Percentiles rank a stretch among this genome's conserved stretches.
Conservation (phyloP, 1,139 yeast species). For the Nakaseomyces kungkrabaensis region DNA sequence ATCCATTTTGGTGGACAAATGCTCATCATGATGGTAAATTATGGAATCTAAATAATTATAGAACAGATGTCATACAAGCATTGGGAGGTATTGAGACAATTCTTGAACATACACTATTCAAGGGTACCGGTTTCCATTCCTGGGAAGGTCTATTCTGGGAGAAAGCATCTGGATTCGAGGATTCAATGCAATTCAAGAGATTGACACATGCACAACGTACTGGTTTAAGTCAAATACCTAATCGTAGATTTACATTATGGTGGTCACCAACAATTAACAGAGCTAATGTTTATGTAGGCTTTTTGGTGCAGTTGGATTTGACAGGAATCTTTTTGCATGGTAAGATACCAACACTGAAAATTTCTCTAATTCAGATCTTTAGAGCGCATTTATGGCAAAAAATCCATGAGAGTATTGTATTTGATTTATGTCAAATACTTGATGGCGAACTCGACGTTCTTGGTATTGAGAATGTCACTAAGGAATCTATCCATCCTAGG, state of each 20-base stretch:
- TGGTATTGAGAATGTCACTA: slow-evolving; percentile 77
- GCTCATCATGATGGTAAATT: slow-evolving; percentile 89
- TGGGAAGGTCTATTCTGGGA: slow-evolving; percentile 99
- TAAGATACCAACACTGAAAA: slow-evolving; percentile 92
- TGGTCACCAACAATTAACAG: slow-evolving; percentile 99
- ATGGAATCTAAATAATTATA: slow-evolving; percentile 87
- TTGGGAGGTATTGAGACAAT: slow-evolving; percentile 96
- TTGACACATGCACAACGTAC: slow-evolving; percentile 96
- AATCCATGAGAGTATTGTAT: slow-evolving; percentile 91
- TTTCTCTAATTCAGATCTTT: slow-evolving; percentile 90
- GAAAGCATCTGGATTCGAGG: slow-evolving; percentile 93
- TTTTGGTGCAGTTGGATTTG: slow-evolving; percentile 87
- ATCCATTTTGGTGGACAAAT: slow-evolving; percentile 96
- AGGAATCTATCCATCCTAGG: slow-evolving; percentile 91
- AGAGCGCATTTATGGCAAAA: slow-evolving; percentile 99
- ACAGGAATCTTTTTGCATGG: slow-evolving; percentile 97
- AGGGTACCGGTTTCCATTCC: slow-evolving; percentile 93
- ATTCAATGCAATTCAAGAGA: slow-evolving; percentile 86
- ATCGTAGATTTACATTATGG: slow-evolving; percentile 95
- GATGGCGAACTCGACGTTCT: slow-evolving; percentile 80
- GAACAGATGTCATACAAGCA: slow-evolving; percentile 95
- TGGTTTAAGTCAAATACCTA: slow-evolving; percentile 95
- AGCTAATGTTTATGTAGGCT: slow-evolving; percentile 97
- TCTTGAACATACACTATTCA: slow-evolving; percentile 86
- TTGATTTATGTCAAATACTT: slow-evolving; percentile 84